Evolutionary conservation across 192 early-diverging fungal species (phyloP), one percentile per base, ranked within the genome.

Genomic region (Entomortierella beljakovae): DNA sequence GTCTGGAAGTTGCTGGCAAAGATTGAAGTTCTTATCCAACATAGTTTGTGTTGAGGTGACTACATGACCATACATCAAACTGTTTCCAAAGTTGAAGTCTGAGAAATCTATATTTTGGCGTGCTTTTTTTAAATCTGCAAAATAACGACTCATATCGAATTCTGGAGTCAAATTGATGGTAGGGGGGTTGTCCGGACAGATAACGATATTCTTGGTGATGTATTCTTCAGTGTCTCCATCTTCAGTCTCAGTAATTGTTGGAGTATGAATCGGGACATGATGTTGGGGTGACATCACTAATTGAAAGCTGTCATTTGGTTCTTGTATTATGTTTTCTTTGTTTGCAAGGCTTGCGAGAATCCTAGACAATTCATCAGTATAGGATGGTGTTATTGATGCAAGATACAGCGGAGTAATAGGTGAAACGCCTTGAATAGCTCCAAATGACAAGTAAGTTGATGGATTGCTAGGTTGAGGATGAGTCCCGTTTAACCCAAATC

Each of bases 11-110:
- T 70, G 61, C 50, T 87, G 72, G 18, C 89, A 80, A 60, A 98
- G 85, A 50, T 68, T 82, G 32, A 87, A 81, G 80, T 99, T 97
- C 86, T 91, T 95, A 64, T 98, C 98, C 42, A 99, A 79, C 34
- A 98, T 84, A 4, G 97, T 97, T 83, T 99, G 98, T 1, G 98
- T 99, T 13, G 95, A 96, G 7, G 85, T 86, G 2, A 94, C 84
- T 0, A 92, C 90, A 54, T 93, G 85, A 0, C 91, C 88, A 76
- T 96, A 98, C 62, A 97, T 76, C 1, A 99, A 55, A 57, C 75
- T 84, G 25, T 88, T 89, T 18, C 98, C 98, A 53, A 92, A 90
- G 1, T 26, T 57, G 32, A 34, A 4, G 2, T 31, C 54, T 2
- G 84, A 70, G 16, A 20, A 15, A 0, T 82, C 76, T 0, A 80